These are phyloP conservation scores for Debaryomyces nepalensis DNA, from an alignment of 1,139 yeast genomes.

Conservation along the genomic window DNA sequence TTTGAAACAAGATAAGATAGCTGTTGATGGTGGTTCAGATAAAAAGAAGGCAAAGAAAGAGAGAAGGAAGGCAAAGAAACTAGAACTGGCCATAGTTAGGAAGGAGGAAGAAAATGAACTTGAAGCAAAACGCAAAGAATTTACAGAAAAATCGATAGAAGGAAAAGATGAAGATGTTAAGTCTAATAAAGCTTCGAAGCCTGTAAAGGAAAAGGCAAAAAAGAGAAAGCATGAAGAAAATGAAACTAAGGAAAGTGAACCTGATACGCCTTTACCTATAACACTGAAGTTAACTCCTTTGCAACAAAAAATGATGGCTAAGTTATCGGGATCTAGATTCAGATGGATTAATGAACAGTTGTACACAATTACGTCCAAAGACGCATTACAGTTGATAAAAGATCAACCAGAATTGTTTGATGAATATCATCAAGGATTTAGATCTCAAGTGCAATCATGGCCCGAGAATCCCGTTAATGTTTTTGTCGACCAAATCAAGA, in stretches of 20 bases:
- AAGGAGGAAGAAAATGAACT: conserved; percentile 18
- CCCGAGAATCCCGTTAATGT: conserved; percentile 97
- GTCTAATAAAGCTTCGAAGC: conserved; percentile 13
- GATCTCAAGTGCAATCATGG: conserved; percentile 95
- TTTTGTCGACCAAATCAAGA: conserved; percentile 72
- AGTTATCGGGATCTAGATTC: conserved; percentile 91
- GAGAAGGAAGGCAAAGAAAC: conserved; percentile 27
- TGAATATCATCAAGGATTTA: conserved; percentile 93
- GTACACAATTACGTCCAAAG: conserved; percentile 79
- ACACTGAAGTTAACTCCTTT: conserved; percentile 73
- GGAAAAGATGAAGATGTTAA: conserved; percentile 16
- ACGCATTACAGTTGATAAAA: conserved; percentile 72
- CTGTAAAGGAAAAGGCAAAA: conserved; percentile 15
- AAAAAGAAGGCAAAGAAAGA: conserved; percentile 40
- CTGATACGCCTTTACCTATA: conserved; percentile 25
- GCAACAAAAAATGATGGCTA: conserved; percentile 95
- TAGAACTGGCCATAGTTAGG: conserved; percentile 20
- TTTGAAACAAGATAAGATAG: conserved; percentile 58
- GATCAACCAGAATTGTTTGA: conserved; percentile 89
- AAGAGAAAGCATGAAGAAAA: conserved; percentile 16
- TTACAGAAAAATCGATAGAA: conserved; percentile 16
- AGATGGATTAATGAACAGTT: conserved; percentile 97
- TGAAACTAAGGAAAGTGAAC: conserved; percentile 12
- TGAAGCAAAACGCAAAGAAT: conserved; percentile 16
- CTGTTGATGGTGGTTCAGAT: conserved; percentile 42